Base-by-base conservation (phyloP, 768 basidiomycete genomes). In the Thelephora ganbajun region DNA sequence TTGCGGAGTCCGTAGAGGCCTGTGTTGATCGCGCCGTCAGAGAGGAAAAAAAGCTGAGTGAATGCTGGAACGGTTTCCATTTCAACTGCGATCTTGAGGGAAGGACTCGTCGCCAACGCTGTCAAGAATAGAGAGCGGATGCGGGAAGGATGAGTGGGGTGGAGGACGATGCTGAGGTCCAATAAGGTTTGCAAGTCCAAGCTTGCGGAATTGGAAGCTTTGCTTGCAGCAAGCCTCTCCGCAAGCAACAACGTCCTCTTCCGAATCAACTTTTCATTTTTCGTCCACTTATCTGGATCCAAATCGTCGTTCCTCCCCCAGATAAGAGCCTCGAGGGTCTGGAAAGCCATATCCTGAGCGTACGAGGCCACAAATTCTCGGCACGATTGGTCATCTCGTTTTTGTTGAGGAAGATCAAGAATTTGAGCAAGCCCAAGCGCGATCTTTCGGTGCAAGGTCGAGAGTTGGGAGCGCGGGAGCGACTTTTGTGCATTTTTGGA, bases 1-100 rank as follows among this genome's bases (percentile, higher is more conserved):
- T 84, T 85, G 33, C 83, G 74, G 51, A 82, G 65, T 16, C 67
- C 72, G 48, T 85, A 81, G 1, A 86, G 62, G 6, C 79, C 83
- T 48, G 63, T 60, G 3, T 61, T 58, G 16, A 22, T 14, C 7
- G 14, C 22, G 16, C 5, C 39, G 22, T 14, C 22, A 12, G 66
- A 63, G 0, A 67, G 62, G 0, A 74, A 65, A 1, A 85, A 66
- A 9, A 69, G 56, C 1, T 61, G 37, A 0, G 72, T 73, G 51
- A 85, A 73, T 0, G 76, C 73, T 2, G 80, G 74, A 0, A 81
- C 65, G 5, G 79, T 69, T 26, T 79, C 74, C 14, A 57, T 56
- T n/a, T 47, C 49, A 26, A 55, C 45, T 16, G 49, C 63, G 59
- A 22, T 55, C 54, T 66, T 50, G 5, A 73, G 52, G 18, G 63